These are phyloP conservation scores for Naganishia kalamii DNA, from an alignment of 768 basidiomycete species.

Conservation along the genomic window DNA sequence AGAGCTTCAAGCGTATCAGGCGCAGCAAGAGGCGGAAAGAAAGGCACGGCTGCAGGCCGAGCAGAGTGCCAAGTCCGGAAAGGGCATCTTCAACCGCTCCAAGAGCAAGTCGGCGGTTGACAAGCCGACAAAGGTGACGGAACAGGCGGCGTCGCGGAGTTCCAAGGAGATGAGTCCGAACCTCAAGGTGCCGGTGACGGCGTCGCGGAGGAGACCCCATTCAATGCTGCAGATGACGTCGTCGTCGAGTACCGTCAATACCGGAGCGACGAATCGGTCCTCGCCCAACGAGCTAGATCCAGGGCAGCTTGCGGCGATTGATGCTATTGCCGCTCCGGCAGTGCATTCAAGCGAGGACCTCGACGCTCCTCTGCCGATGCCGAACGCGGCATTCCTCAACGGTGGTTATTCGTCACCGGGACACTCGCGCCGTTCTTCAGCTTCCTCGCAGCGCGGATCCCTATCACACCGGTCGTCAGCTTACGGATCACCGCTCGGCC, in stretches of 20 bases:
- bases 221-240: constrained; percentile 15
- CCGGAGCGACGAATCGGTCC: not conserved
- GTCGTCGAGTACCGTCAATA: constrained; percentile 1
- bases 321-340: not conserved
- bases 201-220: not conserved
- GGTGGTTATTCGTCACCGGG: constrained; percentile 1
- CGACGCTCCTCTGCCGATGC: constrained; percentile 4
- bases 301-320: not conserved
- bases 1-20: constrained; percentile 2
- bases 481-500: constrained; percentile 16
- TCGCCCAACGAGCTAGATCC: not conserved
- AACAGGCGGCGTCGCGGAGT: not conserved
- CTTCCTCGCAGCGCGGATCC: constrained; percentile 5
- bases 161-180: constrained; percentile 6
- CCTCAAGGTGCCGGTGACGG: constrained; percentile 2
- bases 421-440: constrained; percentile 6
- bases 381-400: constrained; percentile 11
- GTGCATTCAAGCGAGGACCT: constrained; percentile 1
- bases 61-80: constrained; percentile 3
- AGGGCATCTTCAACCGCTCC: constrained; percentile 1
- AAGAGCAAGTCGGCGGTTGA: constrained; percentile 7
- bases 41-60: not conserved
- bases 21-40: not conserved
- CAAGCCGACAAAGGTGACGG: not conserved
- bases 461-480: not conserved